phyloP scores from a whole-genome alignment of 495 filamentous ascomycete species.

The Annulohypoxylon bovei region DNA sequence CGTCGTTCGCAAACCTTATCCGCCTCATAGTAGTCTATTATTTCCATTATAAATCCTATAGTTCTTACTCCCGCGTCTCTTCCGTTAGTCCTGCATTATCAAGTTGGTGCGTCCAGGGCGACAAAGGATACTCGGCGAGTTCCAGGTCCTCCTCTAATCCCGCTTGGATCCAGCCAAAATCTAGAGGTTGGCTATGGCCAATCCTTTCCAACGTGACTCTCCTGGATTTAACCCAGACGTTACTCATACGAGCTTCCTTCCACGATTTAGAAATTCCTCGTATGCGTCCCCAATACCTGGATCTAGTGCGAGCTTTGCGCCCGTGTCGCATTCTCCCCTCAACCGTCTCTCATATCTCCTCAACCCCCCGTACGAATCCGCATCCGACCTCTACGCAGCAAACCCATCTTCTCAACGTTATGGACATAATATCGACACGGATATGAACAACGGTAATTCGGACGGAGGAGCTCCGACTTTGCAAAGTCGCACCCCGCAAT shows the following conservation, averaged over 20 bases:
- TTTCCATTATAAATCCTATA: neutral
- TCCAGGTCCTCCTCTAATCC: slow-evolving; percentile 12
- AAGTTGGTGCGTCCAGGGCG: slow-evolving; percentile 9
- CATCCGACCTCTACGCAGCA: slow-evolving; percentile 51
- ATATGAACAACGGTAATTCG: slow-evolving; percentile 42
- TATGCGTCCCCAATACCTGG: slow-evolving; percentile 88
- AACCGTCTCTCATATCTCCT: slow-evolving; percentile 71
- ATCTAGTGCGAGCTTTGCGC: slow-evolving; percentile 52
- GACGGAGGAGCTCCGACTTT: slow-evolving; percentile 47
- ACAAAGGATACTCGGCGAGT: slow-evolving; percentile 11
- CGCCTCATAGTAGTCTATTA: neutral
- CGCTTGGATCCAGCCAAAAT: neutral
- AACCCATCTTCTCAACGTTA: slow-evolving; percentile 49
- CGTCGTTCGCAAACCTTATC: slow-evolving; percentile 7
- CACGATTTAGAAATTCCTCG: slow-evolving; percentile 59
- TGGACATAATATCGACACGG: slow-evolving; percentile 37
- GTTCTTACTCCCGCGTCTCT: neutral
- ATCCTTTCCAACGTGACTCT: slow-evolving; percentile 43
- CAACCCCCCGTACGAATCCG: slow-evolving; percentile 60
- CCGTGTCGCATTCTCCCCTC: slow-evolving; percentile 57
- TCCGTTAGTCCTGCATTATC: slow-evolving; percentile 18
- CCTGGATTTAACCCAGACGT: slow-evolving; percentile 46
- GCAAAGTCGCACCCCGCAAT: slow-evolving; percentile 45
- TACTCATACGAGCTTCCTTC: slow-evolving; percentile 43
- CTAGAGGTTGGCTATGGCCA: slow-evolving; percentile 41